Evolutionary conservation across 345 rosid genomes (phyloP).

Genomic region (Laguncularia racemosa): DNA sequence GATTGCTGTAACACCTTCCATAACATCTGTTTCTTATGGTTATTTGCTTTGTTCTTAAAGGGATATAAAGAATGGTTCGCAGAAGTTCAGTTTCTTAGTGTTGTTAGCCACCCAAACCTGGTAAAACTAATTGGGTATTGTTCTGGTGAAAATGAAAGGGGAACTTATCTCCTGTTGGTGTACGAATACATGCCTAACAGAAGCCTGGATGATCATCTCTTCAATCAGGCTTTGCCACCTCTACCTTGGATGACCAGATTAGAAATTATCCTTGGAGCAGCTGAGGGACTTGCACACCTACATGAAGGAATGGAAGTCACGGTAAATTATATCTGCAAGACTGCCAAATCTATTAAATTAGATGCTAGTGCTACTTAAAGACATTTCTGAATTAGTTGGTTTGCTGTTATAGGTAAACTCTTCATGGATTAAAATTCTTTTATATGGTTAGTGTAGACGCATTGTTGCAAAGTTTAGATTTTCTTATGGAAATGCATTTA

Average conservation of each 20-base stretch:
- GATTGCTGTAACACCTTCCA: not conserved
- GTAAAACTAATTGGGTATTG: slow-evolving; percentile 89
- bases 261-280: slow-evolving; percentile 83
- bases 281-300: slow-evolving; percentile 77
- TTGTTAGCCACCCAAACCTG: slow-evolving; percentile 76
- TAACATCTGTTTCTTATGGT: slow-evolving; percentile 2
- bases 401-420: not conserved
- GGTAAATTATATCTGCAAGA: slow-evolving; percentile 23
- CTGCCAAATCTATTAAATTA: not conserved
- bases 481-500: too few relatives aligned
- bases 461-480: too few relatives aligned
- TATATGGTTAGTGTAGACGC: too few relatives aligned
- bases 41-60: slow-evolving; percentile 21
- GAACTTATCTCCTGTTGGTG: slow-evolving; percentile 57
- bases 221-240: slow-evolving; percentile 21
- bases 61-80: slow-evolving; percentile 92
- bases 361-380: not conserved
- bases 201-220: slow-evolving; percentile 86
- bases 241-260: slow-evolving; percentile 74
- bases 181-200: slow-evolving; percentile 76
- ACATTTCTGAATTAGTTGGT: not conserved
- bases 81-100: slow-evolving; percentile 83
- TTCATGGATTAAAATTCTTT: too few relatives aligned
- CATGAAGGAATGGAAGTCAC: slow-evolving; percentile 61
- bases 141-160: slow-evolving; percentile 51